Evolutionary conservation across 176 grass and related monocot genomes (phyloP), one percentile per base, ranked within the genome.

Genomic region (Calamus simplicifolius): DNA sequence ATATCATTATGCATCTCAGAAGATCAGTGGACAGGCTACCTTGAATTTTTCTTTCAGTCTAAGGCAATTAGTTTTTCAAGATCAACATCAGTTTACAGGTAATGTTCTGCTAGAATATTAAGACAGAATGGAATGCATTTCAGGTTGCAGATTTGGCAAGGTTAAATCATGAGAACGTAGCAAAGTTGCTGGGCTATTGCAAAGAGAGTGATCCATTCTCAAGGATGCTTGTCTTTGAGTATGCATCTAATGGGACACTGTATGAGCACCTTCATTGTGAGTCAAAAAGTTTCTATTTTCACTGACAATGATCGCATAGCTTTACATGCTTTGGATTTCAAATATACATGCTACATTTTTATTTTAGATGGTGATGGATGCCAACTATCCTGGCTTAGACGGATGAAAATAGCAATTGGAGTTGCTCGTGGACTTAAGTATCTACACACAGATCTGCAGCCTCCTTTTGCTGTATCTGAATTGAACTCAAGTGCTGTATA

Each of bases 171-270:
- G 87, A 85, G 64, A 85, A 92, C 19, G 48, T 80, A 5, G 81
- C 81, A 8, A 89, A 89, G 59, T 74, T 98, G 64, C 60, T 85
- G 19, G 84, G 87, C 16, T 98, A 92, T 75, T 89, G 87, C 84
- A 88, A 89, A 79, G 84, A 92, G 6, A 77, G 72, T 43, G 60
- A 81, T 61, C 93, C 87, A 4, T 89, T 98, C 64, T 85, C 84
- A 12, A 88, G 87, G 64, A 92, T 92, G 93, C 49, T 98, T 10
- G 70, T 89, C 25, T 92, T 98, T 57, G 80, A 81, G 68, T 98
- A 98, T 64, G 87, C 93, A 48, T 63, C 93, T 10, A 98, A 98
- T 61, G 93, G 93, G 57, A 98, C 93, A 28, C 82, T 92, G 25
- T 83, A 85, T 30, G 87, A 98, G 64, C 81, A 98, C 62, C 73